phyloP scores from a whole-genome alignment of 352 stramenopile species.

The Elongisporangium prolatum region DNA sequence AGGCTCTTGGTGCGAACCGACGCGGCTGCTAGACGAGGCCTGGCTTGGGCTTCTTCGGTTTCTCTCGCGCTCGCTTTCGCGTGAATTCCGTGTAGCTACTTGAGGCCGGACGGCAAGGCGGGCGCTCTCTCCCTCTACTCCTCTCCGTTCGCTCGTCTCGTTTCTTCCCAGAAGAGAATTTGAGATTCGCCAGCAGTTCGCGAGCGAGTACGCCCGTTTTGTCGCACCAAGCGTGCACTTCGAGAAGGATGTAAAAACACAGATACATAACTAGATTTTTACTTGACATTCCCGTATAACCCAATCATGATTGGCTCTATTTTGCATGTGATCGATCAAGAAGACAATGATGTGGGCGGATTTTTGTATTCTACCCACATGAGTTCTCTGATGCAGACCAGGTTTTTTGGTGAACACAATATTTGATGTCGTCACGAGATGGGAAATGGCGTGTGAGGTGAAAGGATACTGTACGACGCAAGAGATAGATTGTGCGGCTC shows the following conservation, averaged over 20 bases:
- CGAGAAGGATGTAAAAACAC: not conserved
- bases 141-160: conserved; percentile 12
- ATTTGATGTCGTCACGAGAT: not conserved
- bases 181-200: not conserved
- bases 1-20: not conserved
- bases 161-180: conserved; percentile 7
- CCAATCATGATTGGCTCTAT: not conserved
- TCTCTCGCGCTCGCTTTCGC: not conserved
- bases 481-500: not conserved
- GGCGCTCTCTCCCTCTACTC: conserved; percentile 7
- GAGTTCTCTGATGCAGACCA: not conserved
- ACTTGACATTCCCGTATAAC: not conserved
- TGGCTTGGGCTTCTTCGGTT: not conserved
- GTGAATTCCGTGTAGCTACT: not conserved
- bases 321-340: not conserved
- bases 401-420: not conserved
- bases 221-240: not conserved
- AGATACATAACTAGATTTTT: not conserved
- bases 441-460: not conserved
- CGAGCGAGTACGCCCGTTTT: not conserved
- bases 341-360: not conserved
- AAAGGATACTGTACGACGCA: not conserved
- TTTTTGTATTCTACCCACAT: not conserved
- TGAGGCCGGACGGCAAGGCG: conserved; percentile 2
- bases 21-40: not conserved